A percentile compares a stretch with the other conserved stretches of the same genome.
Conservation (phyloP, 257 asterid species). For the Jasminum sambac region DNA sequence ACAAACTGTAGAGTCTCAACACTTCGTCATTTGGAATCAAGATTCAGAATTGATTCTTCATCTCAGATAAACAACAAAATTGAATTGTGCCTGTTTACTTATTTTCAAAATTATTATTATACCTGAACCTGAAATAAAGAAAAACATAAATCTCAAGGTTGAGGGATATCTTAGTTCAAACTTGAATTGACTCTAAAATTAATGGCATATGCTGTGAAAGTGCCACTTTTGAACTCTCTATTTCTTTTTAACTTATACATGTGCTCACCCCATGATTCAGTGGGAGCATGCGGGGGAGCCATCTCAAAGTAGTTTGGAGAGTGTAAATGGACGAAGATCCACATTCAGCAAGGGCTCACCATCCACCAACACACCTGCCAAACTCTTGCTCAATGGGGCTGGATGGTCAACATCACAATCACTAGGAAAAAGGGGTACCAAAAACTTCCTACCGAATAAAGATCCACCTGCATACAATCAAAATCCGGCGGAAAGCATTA, state of each 20-base stretch:
- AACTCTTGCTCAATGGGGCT: slow-evolving; percentile 66
- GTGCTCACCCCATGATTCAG: slow-evolving; percentile 47
- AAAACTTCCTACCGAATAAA: slow-evolving; percentile 41
- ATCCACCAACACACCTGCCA: slow-evolving; percentile 58
- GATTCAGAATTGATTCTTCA: neutral
- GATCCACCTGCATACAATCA: slow-evolving; percentile 40
- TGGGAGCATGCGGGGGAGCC: slow-evolving; percentile 78
- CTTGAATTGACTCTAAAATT: neutral
- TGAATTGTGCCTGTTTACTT: neutral
- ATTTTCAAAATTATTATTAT: slow-evolving; percentile 8
- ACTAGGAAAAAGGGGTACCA: slow-evolving; percentile 55
- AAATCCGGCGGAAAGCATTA: slow-evolving; percentile 46
- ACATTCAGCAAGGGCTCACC: slow-evolving; percentile 49
- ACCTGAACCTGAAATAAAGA: slow-evolving; percentile 18
- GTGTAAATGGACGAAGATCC: slow-evolving; percentile 44
- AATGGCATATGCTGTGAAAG: slow-evolving; percentile 11
- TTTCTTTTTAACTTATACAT: slow-evolving; percentile 21
- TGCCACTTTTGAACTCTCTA: slow-evolving; percentile 21
- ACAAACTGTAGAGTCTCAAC: neutral
- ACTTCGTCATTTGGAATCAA: slow-evolving; percentile 1
- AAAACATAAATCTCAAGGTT: slow-evolving; percentile 7
- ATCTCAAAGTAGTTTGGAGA: slow-evolving; percentile 54
- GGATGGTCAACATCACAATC: slow-evolving; percentile 92
- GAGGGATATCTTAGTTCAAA: slow-evolving; percentile 9
- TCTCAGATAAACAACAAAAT: neutral